These are phyloP conservation scores for Penicillium turbatum DNA, from an alignment of 495 filamentous ascomycete genomes.

Conservation along the genomic window DNA sequence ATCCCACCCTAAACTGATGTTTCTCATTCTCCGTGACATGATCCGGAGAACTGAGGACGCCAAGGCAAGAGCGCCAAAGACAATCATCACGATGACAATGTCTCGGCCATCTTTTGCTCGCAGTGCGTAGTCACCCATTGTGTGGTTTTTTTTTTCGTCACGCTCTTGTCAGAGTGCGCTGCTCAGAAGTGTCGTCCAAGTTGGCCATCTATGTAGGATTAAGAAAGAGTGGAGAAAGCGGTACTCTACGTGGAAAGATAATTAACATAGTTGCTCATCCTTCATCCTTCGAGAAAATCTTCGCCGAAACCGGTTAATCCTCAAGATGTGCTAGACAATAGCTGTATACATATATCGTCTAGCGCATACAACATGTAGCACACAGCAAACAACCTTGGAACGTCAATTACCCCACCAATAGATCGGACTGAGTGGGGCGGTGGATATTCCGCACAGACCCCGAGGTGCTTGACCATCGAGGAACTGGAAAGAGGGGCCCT, in stretches of 20 bases:
- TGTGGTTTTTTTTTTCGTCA: background rate
- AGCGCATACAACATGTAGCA: too few species aligned
- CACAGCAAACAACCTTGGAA: too few species aligned
- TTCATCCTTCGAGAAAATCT: background rate
- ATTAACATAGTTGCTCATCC: too few species aligned
- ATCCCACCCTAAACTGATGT: conserved; percentile 2
- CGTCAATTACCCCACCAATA: too few species aligned
- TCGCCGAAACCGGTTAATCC: background rate
- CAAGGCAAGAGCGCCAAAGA: background rate
- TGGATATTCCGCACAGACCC: too few species aligned
- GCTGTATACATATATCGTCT: too few species aligned
- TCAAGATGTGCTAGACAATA: too few species aligned
- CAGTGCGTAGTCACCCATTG: conserved; percentile 7
- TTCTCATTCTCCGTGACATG: conserved; percentile 5
- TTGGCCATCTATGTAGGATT: background rate
- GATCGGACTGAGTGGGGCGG: too few species aligned
- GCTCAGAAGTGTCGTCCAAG: background rate
- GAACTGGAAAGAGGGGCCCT: too few species aligned
- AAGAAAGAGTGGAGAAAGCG: too few species aligned
- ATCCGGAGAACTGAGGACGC: conserved; percentile 1
- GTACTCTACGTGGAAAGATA: too few species aligned
- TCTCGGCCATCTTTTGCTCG: conserved; percentile 2
- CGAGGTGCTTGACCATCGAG: too few species aligned
- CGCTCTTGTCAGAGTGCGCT: background rate
- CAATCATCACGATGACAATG: conserved; percentile 3